Evolutionary conservation across 495 filamentous ascomycete species (phyloP), one percentile per base, ranked within the genome.

Genomic region (Penicillium parvum): DNA sequence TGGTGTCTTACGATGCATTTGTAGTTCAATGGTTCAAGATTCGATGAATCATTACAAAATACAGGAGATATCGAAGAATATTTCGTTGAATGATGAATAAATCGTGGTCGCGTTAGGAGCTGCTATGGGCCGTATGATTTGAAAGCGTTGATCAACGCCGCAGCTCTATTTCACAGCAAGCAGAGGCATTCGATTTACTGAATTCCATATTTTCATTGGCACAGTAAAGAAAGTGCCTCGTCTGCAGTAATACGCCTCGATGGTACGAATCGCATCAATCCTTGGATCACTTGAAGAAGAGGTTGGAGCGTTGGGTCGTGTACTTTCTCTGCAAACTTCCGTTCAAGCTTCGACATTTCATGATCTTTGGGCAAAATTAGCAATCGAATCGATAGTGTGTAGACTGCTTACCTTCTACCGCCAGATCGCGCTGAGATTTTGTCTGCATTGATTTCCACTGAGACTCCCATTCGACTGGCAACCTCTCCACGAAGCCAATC

Each of bases 381-480:
- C 27, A 30, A 30, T 14, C 27, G 27, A 14, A 12, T 14, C 7
- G 2, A 3, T 30, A 2, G 27, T 30, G 5, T 6, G 6, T 30
- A 4, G 15, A 14, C 15, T 30, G n/a, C n/a, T 30, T 30, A 14
- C 27, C 27, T 30, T 30, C 27, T 30, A 30, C 2, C 27, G n/a
- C 27, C 27, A 30, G 10, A 30, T 50, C 29, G 42, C 43, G 34
- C 2, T 22, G 30, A 41, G 42, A 43, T 0, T 4, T 39, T 18
- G 10, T 39, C 28, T 15, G 5, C 42, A 55, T 55, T 36, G 32
- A 36, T 32, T 43, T 14, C 48, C 45, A 59, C 23, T 45, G 29
- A 30, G 44, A 29, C 40, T 58, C 32, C 51, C 47, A 58, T 49
- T 58, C 44, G 27, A 25, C 15, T 17, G 48, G 48, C 22, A 52